Evolutionary conservation across 1,284 basidiomycete species (phyloP), one percentile per base, ranked within the genome.

Genomic region (Puccinia horiana): DNA sequence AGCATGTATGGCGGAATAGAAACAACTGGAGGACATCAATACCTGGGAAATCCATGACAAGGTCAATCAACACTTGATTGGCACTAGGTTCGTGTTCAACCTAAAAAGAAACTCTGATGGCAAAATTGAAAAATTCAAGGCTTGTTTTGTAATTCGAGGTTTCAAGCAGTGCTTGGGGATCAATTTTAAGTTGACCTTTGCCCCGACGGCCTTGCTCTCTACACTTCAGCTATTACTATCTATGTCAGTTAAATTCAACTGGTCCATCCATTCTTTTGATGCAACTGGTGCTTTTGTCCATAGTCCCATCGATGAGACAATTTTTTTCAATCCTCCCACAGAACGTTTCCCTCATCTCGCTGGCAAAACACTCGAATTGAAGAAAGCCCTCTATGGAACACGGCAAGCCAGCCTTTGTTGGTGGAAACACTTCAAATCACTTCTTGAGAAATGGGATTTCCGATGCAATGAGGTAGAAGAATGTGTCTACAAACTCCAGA

Each of bases 301-400:
- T n/a, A n/a, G n/a, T n/a, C n/a, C 67, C 11, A 47, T 70, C 20
- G 23, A 70, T 20, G 67, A 70, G 26, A 26, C n/a, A 70, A 40
- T 70, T 18, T 40, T 20, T n/a, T 20, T 70, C 6, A 37, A 70
- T 9, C 67, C 67, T 16, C 67, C 67, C 16, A 35, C 42, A 11
- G 35, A 42, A 20, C n/a, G 37, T 2, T 70, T 70, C 20, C 67
- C 67, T 2, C 6, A 70, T 18, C 67, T 70, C 35, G 11, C 23
- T 4, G 40, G 40, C 2, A 70, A 70, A 70, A 16, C 42, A 3
- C 67, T 70, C 20, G 2, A 23, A 40, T 23, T 70, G 2, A 70
- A 70, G 26, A 70, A 70, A 23, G 67, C 67, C 5, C 35, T 70
- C 23, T 70, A 70, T 35, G 35, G 67, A 3, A 70, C 42, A 18